These are phyloP conservation scores for Suillus hirtellus DNA, from an alignment of 768 basidiomycete genomes.

Conservation along the genomic window DNA sequence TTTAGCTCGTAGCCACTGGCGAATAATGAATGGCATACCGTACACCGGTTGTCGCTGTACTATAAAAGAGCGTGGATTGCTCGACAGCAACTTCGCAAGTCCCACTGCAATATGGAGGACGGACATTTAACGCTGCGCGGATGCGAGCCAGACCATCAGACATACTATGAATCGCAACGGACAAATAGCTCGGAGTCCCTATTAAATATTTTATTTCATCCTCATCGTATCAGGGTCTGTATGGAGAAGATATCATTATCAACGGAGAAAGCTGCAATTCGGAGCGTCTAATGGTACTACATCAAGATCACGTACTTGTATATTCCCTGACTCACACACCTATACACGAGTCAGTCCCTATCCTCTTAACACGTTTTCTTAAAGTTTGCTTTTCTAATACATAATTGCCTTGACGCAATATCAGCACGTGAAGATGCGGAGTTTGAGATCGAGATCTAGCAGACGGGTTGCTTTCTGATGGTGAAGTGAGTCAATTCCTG, in stretches of 20 bases:
- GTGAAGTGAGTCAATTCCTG: constrained; percentile 8
- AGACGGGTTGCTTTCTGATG: not conserved
- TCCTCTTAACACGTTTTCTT: not conserved
- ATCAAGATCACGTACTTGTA: constrained; percentile 1
- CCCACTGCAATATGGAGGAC: constrained; percentile 7
- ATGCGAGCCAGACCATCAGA: constrained; percentile 14
- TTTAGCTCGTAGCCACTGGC: not conserved
- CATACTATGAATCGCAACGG: not conserved
- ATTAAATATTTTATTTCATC: not conserved
- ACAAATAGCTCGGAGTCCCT: not conserved
- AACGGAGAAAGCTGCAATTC: not conserved
- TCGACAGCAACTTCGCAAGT: not conserved
- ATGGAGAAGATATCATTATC: not conserved
- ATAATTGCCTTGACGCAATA: not conserved
- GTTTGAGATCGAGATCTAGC: constrained; percentile 1
- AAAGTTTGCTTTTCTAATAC: not conserved
- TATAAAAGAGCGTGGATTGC: not conserved
- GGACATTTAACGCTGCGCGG: constrained; percentile 4
- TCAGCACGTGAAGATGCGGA: not conserved
- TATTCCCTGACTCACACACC: not conserved
- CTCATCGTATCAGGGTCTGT: not conserved
- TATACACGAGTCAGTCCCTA: constrained; percentile 4
- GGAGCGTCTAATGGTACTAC: not conserved
- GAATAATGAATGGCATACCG: not conserved
- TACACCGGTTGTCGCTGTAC: not conserved